A percentile compares a stretch with the other conserved stretches of the same genome.
Conservation (phyloP, 768 basidiomycete species). For the Cyclocybe aegerita region DNA sequence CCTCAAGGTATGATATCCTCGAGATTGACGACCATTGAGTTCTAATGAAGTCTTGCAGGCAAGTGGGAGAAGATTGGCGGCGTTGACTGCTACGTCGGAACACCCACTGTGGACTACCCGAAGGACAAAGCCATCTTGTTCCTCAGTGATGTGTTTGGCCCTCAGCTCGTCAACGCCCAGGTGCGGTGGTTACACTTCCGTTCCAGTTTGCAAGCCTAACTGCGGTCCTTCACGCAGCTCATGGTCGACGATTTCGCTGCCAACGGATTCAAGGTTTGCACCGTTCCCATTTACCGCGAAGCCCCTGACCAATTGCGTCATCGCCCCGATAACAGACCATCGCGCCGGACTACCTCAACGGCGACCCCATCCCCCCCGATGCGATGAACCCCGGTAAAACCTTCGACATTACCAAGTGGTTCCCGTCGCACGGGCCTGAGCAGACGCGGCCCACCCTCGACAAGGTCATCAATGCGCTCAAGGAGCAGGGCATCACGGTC, state of each 20-base stretch:
- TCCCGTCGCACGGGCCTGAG: slow-evolving; percentile 36
- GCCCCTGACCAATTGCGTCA: not conserved
- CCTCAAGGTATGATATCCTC: slow-evolving; percentile 33
- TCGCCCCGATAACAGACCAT: slow-evolving; percentile 27
- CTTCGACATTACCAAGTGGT: slow-evolving; percentile 44
- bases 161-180: slow-evolving; percentile 43
- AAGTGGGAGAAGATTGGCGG: slow-evolving; percentile 46
- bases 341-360: slow-evolving; percentile 40
- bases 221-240: slow-evolving; percentile 24
- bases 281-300: not conserved
- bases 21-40: not conserved
- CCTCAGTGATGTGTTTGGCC: slow-evolving; percentile 53
- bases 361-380: slow-evolving; percentile 37
- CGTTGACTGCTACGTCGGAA: slow-evolving; percentile 51
- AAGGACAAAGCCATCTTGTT: slow-evolving; percentile 58
- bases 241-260: slow-evolving; percentile 41
- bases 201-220: not conserved
- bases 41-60: slow-evolving; percentile 29
- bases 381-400: slow-evolving; percentile 30
- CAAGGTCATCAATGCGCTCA: slow-evolving; percentile 56
- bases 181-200: slow-evolving; percentile 25
- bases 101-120: slow-evolving; percentile 47
- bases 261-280: slow-evolving; percentile 42
- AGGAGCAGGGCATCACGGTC: slow-evolving; percentile 53
- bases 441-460: slow-evolving; percentile 50